Evolutionary conservation across 176 grass and related monocot species (phyloP).

Genomic region (Urochloa ruziziensis): DNA sequence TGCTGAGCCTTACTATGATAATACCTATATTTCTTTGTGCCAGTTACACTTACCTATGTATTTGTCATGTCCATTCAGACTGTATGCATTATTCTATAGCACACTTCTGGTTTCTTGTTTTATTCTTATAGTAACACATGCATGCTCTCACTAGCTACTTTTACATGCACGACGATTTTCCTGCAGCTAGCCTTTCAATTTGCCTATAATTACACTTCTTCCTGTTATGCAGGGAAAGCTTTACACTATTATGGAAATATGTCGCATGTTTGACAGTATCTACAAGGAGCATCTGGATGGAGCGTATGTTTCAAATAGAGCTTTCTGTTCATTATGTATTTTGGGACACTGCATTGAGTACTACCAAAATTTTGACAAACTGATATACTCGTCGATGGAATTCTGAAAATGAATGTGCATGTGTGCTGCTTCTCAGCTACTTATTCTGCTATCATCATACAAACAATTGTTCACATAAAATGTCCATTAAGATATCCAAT

Average conservation of each 20-base stretch:
- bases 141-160: background rate
- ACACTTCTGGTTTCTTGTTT: background rate
- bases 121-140: background rate
- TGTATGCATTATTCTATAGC: background rate
- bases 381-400: background rate
- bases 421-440: background rate
- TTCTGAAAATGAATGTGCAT: background rate
- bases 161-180: background rate
- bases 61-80: background rate
- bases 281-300: constrained; percentile 90
- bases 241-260: constrained; percentile 89
- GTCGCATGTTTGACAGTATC: constrained; percentile 79
- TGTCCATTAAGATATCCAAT: background rate
- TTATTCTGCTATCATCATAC: background rate
- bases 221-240: constrained; percentile 75
- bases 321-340: constrained; percentile 12
- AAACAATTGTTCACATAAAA: background rate
- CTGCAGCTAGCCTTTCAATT: background rate
- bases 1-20: background rate
- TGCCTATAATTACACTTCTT: background rate
- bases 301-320: constrained; percentile 45
- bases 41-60: background rate
- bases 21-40: background rate
- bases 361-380: background rate
- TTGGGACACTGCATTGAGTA: background rate